Base-by-base conservation (phyloP, 129 eudicot genomes). In the Helichrysum umbraculigerum region DNA sequence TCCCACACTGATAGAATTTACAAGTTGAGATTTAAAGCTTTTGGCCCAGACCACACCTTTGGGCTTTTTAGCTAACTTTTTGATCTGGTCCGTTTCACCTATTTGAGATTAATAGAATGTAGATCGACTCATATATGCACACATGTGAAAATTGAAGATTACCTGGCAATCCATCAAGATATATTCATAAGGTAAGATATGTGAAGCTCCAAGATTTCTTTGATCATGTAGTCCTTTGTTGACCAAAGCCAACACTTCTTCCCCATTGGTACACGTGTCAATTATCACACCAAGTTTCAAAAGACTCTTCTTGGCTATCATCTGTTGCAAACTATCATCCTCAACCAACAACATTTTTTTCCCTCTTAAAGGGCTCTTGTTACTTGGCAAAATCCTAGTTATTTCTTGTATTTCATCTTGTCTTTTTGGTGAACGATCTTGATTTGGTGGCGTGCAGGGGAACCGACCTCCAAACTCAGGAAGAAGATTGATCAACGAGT, bases 81-180 rank as follows among this genome's bases (percentile, higher is more conserved):
- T 7, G 20, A 19, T 7, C 6, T 21, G 64, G 12, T 33, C 33
- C 33, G 12, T 47, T 70, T 9, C 35, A 59, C 37, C 7, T 52
- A 5, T 15, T 39, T 39, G 44, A 39, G 44, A 39, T 39, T 39
- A 17, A 61, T 1, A 39, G 15, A 58, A 37, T 15, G 9, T 4
- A 33, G 14, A 65, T 22, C 1, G 3, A 65, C 25, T 12, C 16
- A 29, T 14, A 7, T 8, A 29, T 10, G 29, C n/a, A 30, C n/a
- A 30, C 20, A 61, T 62, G 16, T 12, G 8, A 66, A 65, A 20
- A 22, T 39, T 12, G 10, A 21, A 20, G n/a, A 56, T 79, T 82
- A 89, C 94, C 88, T 89, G 76, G 56, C 83, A 89, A 59, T 86
- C 94, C 91, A 89, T 86, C 47, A 89, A 82, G 39, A 89, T 80